These are phyloP conservation scores for Xylariaceae sp. DNA, from an alignment of 2,329 filamentous ascomycete species.

Conservation along the genomic window DNA sequence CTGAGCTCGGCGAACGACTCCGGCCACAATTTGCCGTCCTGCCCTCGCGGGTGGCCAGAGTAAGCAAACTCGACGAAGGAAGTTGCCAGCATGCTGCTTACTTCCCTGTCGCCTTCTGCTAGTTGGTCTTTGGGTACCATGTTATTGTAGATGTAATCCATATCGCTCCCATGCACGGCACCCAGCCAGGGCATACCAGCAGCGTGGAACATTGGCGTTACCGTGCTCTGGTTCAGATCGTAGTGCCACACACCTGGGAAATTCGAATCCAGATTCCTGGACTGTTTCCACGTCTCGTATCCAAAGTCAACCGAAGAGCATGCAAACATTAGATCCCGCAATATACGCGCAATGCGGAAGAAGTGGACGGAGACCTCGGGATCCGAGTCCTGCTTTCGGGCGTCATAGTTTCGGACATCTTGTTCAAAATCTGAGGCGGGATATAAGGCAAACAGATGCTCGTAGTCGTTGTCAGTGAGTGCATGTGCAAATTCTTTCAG, in stretches of 20 bases:
- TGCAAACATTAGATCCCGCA: conserved; percentile 15
- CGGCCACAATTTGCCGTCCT: conserved; percentile 9
- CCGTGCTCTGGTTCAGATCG: conserved; percentile 23
- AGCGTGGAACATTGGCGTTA: conserved; percentile 14
- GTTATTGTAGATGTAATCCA: conserved; percentile 18
- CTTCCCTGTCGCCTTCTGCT: conserved; percentile 8
- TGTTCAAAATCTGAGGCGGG: conserved; percentile 16
- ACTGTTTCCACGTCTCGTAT: conserved; percentile 12
- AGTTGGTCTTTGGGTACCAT: conserved; percentile 13
- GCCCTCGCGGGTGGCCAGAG: conserved; percentile 10
- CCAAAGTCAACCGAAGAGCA: conserved; percentile 15
- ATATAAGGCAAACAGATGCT: conserved; percentile 19
- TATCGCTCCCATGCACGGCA: conserved; percentile 18
- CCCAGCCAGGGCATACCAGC: conserved; percentile 20
- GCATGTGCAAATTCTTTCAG: conserved; percentile 13
- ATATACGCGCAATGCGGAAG: conserved; percentile 12
- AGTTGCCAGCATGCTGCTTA: conserved; percentile 9
- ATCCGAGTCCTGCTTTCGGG: conserved; percentile 11
- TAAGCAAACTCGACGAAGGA: conserved; percentile 19
- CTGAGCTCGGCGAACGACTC: conserved; percentile 18
- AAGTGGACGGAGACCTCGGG: conserved; percentile 9
- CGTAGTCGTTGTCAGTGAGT: conserved; percentile 18
- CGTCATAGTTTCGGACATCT: conserved; percentile 13
- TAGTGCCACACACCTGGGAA: conserved; percentile 17
- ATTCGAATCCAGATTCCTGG: conserved; percentile 3